phyloP scores from a whole-genome alignment of 2,329 filamentous ascomycete genomes.

The Penicillium sp. region DNA sequence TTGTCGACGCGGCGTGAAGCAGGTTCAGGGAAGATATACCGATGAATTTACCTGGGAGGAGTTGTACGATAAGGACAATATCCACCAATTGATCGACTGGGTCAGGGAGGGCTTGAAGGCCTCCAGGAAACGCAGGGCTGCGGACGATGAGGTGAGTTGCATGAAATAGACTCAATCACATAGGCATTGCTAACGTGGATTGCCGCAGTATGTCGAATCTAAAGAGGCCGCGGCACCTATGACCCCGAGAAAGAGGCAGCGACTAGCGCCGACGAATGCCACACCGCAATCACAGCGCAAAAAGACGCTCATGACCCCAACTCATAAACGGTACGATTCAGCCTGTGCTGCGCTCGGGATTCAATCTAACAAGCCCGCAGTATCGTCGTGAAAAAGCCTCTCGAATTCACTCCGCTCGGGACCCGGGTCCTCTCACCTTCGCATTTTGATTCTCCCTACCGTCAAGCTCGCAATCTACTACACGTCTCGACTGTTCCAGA shows the following conservation, averaged over 20 bases:
- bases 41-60: constrained; percentile 92
- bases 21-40: constrained; percentile 83
- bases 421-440: constrained; percentile 76
- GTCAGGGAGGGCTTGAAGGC: constrained; percentile 64
- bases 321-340: constrained; percentile 54
- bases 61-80: constrained; percentile 63
- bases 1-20: constrained; percentile 85
- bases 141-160: constrained; percentile 37
- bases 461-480: constrained; percentile 79
- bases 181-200: constrained; percentile 13
- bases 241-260: constrained; percentile 58
- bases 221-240: constrained; percentile 35
- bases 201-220: constrained; percentile 36
- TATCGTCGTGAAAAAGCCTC: constrained; percentile 74
- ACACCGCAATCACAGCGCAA: constrained; percentile 44
- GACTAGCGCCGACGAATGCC: constrained; percentile 44
- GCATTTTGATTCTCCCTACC: constrained; percentile 77
- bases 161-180: neutral
- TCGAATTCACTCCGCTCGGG: constrained; percentile 94
- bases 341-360: constrained; percentile 12
- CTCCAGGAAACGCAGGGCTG: constrained; percentile 55
- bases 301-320: constrained; percentile 56
- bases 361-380: constrained; percentile 30
- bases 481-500: constrained; percentile 92
- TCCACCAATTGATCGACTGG: constrained; percentile 62